Base-by-base conservation (phyloP, 2,329 filamentous ascomycete genomes). In the Xylariomycetidae sp. region DNA sequence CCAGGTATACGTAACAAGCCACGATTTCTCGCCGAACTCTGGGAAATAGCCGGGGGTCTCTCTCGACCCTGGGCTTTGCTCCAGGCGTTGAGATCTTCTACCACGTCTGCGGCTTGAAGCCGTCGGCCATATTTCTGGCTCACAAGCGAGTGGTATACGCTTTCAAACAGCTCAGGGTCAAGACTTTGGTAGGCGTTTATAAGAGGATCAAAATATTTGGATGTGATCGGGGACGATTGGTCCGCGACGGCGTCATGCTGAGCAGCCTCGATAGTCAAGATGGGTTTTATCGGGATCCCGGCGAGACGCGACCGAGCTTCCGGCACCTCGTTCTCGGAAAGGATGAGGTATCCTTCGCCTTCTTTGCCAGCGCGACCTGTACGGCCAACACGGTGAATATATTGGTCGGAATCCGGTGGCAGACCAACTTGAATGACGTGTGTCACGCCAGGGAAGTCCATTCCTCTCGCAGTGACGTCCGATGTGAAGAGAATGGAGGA, bases 361-460 rank as follows among this genome's bases (percentile, higher is more conserved):
- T 76, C 68, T 56, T 85, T 84, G 40, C 79, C 76, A 18, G 84
- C 84, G 50, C 86, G 80, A 35, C 72, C 85, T 7, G 85, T 90
- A 41, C 85, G 82, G 32, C 84, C 84, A 25, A 88, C 65, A 38
- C 84, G 77, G 58, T 88, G 84, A 38, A 89, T 82, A 52, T 88
- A 88, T 23, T 79, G 75, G 53, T 86, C 82, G 18, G 77, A 70
- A 40, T 75, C 72, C 4, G 67, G 62, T 2, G 84, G 80, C 4
- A 73, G 50, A 42, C 84, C 80, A 12, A 85, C 53, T 50, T 89
- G 84, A 38, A 89, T 79, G 40, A 88, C 83, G 50, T 87, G 82
- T n/a, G 80, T 83, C 15, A 89, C 84, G 33, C 77, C 68, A 18
- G 84, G 84, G 61, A 88, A 88, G 55, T 90, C 85, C 80, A 90